phyloP scores from a whole-genome alignment of 1,284 basidiomycete genomes.

The Ceratobasidium papillatum region DNA sequence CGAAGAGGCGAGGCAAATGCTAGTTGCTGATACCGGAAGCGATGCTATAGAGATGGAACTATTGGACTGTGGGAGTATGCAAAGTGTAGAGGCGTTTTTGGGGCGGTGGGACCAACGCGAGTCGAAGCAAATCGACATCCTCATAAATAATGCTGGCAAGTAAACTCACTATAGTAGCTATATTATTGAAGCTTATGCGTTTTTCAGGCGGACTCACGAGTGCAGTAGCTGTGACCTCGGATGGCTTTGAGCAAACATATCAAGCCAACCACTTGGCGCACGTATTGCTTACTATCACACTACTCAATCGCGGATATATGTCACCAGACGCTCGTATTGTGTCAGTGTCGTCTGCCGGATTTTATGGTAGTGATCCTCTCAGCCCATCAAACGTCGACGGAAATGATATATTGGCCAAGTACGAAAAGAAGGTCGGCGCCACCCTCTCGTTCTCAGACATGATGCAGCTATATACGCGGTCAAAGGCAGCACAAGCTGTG shows the following conservation, averaged over 20 bases:
- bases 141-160: constrained; percentile 43
- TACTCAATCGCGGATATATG: constrained; percentile 31
- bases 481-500: constrained; percentile 41
- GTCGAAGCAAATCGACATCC: constrained; percentile 27
- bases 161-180: neutral
- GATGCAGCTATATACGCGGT: constrained; percentile 29
- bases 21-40: constrained; percentile 38
- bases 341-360: constrained; percentile 25
- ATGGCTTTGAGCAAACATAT: constrained; percentile 40
- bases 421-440: neutral
- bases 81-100: constrained; percentile 34
- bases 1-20: constrained; percentile 35
- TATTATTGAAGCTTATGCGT: neutral
- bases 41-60: constrained; percentile 12
- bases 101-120: constrained; percentile 34
- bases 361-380: constrained; percentile 30
- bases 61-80: constrained; percentile 36
- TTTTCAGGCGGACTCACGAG: neutral
- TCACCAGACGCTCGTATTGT: neutral
- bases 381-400: constrained; percentile 18
- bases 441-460: constrained; percentile 7
- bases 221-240: constrained; percentile 10
- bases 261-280: constrained; percentile 40
- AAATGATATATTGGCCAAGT: constrained; percentile 27
- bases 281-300: constrained; percentile 30